These are phyloP conservation scores for Entophlyctis helioformis DNA, from an alignment of 192 early-diverging fungal species.

Conservation along the genomic window DNA sequence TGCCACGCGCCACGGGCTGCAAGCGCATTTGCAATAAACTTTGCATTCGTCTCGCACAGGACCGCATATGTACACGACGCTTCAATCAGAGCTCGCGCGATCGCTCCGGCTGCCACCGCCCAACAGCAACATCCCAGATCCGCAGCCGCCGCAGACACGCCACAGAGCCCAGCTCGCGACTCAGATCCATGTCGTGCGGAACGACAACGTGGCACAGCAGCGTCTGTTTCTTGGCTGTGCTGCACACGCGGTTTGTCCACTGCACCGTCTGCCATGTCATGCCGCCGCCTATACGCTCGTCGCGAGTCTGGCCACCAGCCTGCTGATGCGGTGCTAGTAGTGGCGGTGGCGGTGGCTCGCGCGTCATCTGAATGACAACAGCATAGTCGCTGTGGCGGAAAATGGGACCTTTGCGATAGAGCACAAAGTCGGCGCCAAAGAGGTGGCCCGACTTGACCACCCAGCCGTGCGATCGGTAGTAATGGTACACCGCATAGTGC, in stretches of 20 bases:
- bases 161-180: no score
- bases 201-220: conserved; percentile 32
- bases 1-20: no score
- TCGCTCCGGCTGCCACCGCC: no score
- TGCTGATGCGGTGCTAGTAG: conserved; percentile 5
- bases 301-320: conserved; percentile 7
- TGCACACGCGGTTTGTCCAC: conserved; percentile 37
- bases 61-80: no score
- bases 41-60: no score
- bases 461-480: conserved; percentile 76
- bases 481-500: conserved; percentile 67
- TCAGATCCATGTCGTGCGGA: no score
- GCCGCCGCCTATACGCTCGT: not conserved
- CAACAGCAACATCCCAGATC: no score
- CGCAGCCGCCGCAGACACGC: no score
- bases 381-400: conserved; percentile 45
- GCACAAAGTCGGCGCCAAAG: conserved; percentile 68
- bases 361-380: not conserved
- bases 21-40: no score
- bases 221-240: conserved; percentile 37
- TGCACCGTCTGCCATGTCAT: conserved; percentile 40
- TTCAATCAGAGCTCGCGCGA: no score
- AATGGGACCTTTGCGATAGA: conserved; percentile 44
- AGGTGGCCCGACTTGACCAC: conserved; percentile 71
- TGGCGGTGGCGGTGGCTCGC: not conserved